A percentile compares a stretch with the other conserved stretches of the same genome.
phyloP scores from a whole-genome alignment of 768 basidiomycete species.

The Kwoniella dendrophila region DNA sequence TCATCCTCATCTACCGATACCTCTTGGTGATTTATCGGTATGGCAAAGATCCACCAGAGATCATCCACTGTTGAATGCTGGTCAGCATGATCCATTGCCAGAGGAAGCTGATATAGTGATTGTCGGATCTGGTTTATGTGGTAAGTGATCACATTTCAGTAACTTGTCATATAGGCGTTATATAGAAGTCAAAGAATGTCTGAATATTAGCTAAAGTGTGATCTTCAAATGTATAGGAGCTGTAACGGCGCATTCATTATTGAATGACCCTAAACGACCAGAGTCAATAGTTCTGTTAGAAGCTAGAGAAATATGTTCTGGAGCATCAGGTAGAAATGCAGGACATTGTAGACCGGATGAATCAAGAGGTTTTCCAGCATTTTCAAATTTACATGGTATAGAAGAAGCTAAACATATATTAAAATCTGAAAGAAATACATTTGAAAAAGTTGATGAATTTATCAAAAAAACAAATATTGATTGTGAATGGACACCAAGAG shows the following conservation, averaged over 20 bases:
- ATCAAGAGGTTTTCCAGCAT: conserved; percentile 23
- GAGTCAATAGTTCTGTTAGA: conserved; percentile 68
- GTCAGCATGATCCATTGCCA: conserved; percentile 30
- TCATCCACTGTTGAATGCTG: conserved; percentile 37
- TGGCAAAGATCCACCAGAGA: conserved; percentile 38
- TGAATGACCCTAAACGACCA: conserved; percentile 30
- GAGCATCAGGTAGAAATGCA: conserved; percentile 67
- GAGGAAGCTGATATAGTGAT: conserved; percentile 40
- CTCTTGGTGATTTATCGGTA: conserved; percentile 31
- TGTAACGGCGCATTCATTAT: conserved; percentile 29
- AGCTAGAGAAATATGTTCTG: conserved; percentile 65
- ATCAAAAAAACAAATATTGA: conserved; percentile 42
- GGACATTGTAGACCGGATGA: conserved; percentile 46
- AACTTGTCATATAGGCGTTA: background rate
- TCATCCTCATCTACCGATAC: conserved; percentile 35
- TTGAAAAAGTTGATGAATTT: conserved; percentile 65
- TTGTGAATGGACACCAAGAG: conserved; percentile 49
- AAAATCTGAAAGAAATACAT: conserved; percentile 14
- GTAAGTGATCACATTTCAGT: conserved; percentile 17
- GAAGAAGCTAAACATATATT: conserved; percentile 44
- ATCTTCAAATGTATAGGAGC: conserved; percentile 21
- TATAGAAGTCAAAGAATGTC: too few relatives aligned
- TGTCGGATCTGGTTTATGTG: conserved; percentile 40
- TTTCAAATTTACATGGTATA: conserved; percentile 58
- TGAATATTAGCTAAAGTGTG: too few relatives aligned